A percentile compares a stretch with the other conserved stretches of the same genome.
Evolutionary conservation across 2,329 filamentous ascomycete species (phyloP).

Genomic region (Geosmithia putterillii): DNA sequence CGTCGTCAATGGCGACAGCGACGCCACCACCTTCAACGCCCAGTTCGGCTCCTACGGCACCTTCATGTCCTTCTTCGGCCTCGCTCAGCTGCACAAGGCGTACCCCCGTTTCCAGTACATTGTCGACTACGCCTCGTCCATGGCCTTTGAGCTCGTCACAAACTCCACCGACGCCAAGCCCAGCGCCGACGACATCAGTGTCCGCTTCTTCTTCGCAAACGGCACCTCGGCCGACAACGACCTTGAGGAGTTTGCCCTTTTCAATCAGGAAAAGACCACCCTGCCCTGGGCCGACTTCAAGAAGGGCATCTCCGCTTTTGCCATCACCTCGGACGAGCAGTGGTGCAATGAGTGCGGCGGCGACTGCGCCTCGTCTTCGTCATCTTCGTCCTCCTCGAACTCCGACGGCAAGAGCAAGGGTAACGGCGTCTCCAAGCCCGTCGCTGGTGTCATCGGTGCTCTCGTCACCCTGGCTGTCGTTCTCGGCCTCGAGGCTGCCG

Average conservation of each 20-base stretch:
- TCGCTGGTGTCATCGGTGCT: slow-evolving; percentile 77
- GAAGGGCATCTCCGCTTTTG: slow-evolving; percentile 48
- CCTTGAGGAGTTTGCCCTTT: slow-evolving; percentile 40
- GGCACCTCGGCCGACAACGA: slow-evolving; percentile 42
- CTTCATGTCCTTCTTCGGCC: slow-evolving; percentile 52
- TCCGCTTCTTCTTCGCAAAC: slow-evolving; percentile 51
- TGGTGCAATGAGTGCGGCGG: slow-evolving; percentile 69
- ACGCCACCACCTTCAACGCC: slow-evolving; percentile 23
- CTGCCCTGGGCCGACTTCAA: slow-evolving; percentile 62
- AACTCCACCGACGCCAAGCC: slow-evolving; percentile 31
- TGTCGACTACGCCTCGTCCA: slow-evolving; percentile 72
- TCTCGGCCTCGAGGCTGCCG: slow-evolving; percentile 22
- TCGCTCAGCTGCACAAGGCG: slow-evolving; percentile 35
- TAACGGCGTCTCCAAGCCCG: slow-evolving; percentile 48
- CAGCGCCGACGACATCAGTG: slow-evolving; percentile 31
- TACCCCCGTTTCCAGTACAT: slow-evolving; percentile 59
- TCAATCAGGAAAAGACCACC: slow-evolving; percentile 40
- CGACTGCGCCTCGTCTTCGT: not conserved
- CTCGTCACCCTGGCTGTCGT: slow-evolving; percentile 38
- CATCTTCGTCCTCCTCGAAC: slow-evolving; percentile 15
- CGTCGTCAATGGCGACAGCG: slow-evolving; percentile 20
- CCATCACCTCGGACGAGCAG: slow-evolving; percentile 47
- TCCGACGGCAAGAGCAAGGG: slow-evolving; percentile 47
- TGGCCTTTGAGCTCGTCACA: slow-evolving; percentile 64
- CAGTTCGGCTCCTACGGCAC: slow-evolving; percentile 50